phyloP scores from a whole-genome alignment of 768 basidiomycete genomes.

The Agaricus blazei region DNA sequence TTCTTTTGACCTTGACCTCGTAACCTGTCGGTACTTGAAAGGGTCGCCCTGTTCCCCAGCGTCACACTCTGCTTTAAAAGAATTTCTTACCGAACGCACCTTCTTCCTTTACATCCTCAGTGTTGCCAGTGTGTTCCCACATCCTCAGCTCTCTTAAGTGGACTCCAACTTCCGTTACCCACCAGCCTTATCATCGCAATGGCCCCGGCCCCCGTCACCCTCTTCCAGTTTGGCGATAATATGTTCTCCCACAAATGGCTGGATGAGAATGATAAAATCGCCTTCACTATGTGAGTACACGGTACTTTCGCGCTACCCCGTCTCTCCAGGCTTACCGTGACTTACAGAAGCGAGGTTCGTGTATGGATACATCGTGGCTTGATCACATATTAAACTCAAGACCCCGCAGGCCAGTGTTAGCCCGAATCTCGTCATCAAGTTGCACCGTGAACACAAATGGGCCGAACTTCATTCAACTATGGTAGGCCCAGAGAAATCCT shows the following conservation, averaged over 20 bases:
- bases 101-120: not conserved
- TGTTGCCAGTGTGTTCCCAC: not conserved
- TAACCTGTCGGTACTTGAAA: constrained; percentile 2
- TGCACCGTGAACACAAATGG: constrained; percentile 59
- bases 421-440: constrained; percentile 34
- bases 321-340: not conserved
- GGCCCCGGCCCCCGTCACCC: constrained; percentile 3
- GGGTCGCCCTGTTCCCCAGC: not conserved
- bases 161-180: not conserved
- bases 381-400: not conserved
- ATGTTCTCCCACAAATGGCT: constrained; percentile 6
- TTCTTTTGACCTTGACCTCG: constrained; percentile 9
- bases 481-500: constrained; percentile 78
- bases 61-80: constrained; percentile 7
- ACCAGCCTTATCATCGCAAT: constrained; percentile 10
- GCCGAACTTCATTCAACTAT: constrained; percentile 60
- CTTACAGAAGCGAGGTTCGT: constrained; percentile 8
- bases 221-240: constrained; percentile 8
- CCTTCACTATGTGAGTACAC: constrained; percentile 7
- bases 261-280: not conserved
- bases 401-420: not conserved
- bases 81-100: not conserved
- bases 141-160: not conserved
- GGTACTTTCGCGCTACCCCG: not conserved
- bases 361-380: not conserved